Conservation (phyloP, 2,329 filamentous ascomycete species). For the Xylaria sp. region DNA sequence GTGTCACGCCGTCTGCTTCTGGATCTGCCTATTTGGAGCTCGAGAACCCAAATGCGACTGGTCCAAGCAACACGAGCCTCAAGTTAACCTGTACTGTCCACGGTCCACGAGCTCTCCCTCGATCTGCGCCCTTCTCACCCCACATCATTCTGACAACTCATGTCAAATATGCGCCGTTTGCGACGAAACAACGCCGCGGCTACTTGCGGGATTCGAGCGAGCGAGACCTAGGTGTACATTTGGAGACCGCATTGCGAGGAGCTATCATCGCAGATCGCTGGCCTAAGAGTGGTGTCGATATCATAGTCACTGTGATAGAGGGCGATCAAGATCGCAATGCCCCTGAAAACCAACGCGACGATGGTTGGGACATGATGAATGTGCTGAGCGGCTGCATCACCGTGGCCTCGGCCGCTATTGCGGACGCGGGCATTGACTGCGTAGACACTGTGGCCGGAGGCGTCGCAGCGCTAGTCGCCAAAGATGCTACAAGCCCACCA, state of each 20-base stretch:
- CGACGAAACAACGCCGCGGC: conserved; percentile 81
- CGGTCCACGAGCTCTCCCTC: conserved; percentile 88
- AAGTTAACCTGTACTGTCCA: conserved; percentile 95
- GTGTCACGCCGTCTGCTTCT: conserved; percentile 90
- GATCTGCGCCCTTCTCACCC: conserved; percentile 90
- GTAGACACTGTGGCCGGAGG: conserved; percentile 91
- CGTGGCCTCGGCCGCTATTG: conserved; percentile 90
- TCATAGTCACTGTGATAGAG: conserved; percentile 92
- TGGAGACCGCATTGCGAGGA: conserved; percentile 90
- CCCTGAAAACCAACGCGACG: conserved; percentile 62
- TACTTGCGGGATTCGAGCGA: conserved; percentile 89
- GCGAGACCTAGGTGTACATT: conserved; percentile 87
- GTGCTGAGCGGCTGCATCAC: conserved; percentile 92
- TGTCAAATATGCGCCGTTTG: conserved; percentile 97
- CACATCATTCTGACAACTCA: conserved; percentile 92
- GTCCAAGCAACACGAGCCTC: conserved; percentile 71
- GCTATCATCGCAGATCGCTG: conserved; percentile 93
- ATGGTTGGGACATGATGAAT: conserved; percentile 89
- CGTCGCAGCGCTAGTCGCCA: conserved; percentile 80
- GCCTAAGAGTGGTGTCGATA: conserved; percentile 98
- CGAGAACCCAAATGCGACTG: conserved; percentile 59
- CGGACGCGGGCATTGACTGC: conserved; percentile 95
- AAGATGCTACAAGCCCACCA: conserved; percentile 50
- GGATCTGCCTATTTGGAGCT: conserved; percentile 89
- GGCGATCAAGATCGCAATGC: conserved; percentile 81